phyloP scores from a whole-genome alignment of 2,329 filamentous ascomycete genomes.

The Kalaharituber pfeilii region DNA sequence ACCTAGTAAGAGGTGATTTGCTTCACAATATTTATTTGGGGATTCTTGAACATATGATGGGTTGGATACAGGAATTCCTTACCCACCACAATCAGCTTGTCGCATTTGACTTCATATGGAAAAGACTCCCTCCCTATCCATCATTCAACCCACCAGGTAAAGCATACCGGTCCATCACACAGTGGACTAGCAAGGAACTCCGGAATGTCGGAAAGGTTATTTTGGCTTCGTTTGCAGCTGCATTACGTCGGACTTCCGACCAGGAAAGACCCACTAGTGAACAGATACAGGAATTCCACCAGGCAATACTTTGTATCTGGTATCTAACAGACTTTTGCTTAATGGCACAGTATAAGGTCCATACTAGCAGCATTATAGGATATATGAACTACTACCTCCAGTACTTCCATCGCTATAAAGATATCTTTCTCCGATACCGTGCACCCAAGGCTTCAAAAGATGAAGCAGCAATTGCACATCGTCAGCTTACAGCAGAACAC shows the following conservation, averaged over 20 bases:
- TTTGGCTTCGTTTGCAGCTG: neutral
- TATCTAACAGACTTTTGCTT: conserved; percentile 1
- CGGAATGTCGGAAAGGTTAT: neutral
- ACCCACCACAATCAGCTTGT: neutral
- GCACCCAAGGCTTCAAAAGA: neutral
- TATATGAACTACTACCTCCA: conserved; percentile 4
- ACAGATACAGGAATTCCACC: neutral
- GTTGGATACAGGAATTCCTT: conserved; percentile 1
- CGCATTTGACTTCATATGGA: no score
- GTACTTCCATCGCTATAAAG: conserved; percentile 3
- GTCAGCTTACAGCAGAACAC: neutral
- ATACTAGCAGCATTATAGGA: neutral
- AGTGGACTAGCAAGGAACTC: no score
- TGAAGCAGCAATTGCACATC: neutral
- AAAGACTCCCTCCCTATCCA: conserved; percentile 3
- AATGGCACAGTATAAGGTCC: conserved; percentile 2
- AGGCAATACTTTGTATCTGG: neutral
- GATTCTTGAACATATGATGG: neutral
- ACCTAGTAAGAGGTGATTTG: neutral
- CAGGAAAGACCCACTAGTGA: neutral
- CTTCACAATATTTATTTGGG: neutral
- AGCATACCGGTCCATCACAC: conserved; percentile 1
- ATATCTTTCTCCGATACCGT: conserved; percentile 6
- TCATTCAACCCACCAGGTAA: neutral
- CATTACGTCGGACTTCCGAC: neutral